Base-by-base conservation (phyloP, 1,139 yeast genomes). In the Hemisphaericaspora xylanilytica region DNA sequence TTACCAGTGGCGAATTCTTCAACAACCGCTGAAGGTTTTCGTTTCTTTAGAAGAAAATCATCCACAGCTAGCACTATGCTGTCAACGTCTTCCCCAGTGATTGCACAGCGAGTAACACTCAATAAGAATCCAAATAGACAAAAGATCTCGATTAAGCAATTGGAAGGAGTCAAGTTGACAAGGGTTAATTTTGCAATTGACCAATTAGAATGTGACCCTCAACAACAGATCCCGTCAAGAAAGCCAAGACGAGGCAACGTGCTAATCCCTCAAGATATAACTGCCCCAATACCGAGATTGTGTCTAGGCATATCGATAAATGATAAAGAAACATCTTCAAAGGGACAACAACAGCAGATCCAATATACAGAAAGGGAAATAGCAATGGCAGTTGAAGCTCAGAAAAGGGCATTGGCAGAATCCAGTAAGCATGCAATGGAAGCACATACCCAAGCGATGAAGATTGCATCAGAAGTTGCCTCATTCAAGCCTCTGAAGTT, bases 191-290 rank as follows among this genome's bases (percentile, higher is more conserved):
- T 90, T 59, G 85, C 94, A 1, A 67, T 85, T 11, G 83, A 85
- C 45, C 75, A 80, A 43, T 71, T 88, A 37, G 64, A 71, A 1
- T 72, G 69, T 45, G 97, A 90, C 58, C 97, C 97, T 2, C 97
- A 96, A 28, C 97, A 90, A 55, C 97, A 89, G 58, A 85, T 90
- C 44, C 97, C 97, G 1, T 85, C 95, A 1, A 68, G 96, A 49
- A 75, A 82, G 44, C 97, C 97, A 2, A 75, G 77, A 47, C 75
- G 75, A 48, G 97, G 97, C 3, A 82, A 86, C 53, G 90, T 89
- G 6, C 57, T 84, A 28, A 78, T 88, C 10, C 88, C 90, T 0
- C 87, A 82, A 35, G 92, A 85, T 52, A 51, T 81, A 26, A 58
- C 70, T 28, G 82, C 83, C 0, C 80, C 80, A 1, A 80, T 85